These are phyloP conservation scores for Xylaria sp. DNA, from an alignment of 2,329 filamentous ascomycete genomes.

Conservation along the genomic window DNA sequence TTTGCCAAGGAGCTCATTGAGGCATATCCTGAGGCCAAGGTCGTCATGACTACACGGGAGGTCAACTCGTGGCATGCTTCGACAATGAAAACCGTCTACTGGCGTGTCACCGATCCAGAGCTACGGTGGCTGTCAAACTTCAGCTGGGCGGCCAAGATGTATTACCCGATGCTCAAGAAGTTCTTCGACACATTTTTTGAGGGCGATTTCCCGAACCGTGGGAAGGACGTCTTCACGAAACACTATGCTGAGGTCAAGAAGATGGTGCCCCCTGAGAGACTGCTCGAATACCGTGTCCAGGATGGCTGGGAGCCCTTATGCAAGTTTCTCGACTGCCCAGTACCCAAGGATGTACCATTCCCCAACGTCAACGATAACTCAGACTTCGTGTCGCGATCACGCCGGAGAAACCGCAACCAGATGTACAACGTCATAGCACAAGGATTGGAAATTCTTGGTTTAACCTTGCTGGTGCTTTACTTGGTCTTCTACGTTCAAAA, in stretches of 20 bases:
- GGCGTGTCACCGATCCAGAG: slow-evolving; percentile 73
- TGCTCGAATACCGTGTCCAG: slow-evolving; percentile 50
- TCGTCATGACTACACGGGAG: slow-evolving; percentile 74
- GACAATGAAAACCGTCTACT: slow-evolving; percentile 74
- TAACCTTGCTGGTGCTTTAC: slow-evolving; percentile 50
- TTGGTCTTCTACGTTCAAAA: slow-evolving; percentile 46
- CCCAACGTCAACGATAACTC: slow-evolving; percentile 61
- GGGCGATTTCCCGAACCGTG: slow-evolving; percentile 72
- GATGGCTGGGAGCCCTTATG: slow-evolving; percentile 54
- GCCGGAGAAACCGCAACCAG: slow-evolving; percentile 58
- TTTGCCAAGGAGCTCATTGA: slow-evolving; percentile 77
- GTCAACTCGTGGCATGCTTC: slow-evolving; percentile 72
- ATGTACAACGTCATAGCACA: slow-evolving; percentile 57
- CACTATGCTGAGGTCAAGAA: slow-evolving; percentile 48
- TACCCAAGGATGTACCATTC: slow-evolving; percentile 52
- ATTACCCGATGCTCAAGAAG: slow-evolving; percentile 76
- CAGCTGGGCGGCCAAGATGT: slow-evolving; percentile 74
- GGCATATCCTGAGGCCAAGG: slow-evolving; percentile 78
- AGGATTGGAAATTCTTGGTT: slow-evolving; percentile 38
- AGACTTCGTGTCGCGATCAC: slow-evolving; percentile 59
- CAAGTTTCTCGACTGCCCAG: slow-evolving; percentile 50
- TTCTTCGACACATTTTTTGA: slow-evolving; percentile 77
- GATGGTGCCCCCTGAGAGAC: slow-evolving; percentile 48
- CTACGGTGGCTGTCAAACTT: slow-evolving; percentile 65
- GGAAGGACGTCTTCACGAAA: slow-evolving; percentile 69